A percentile compares a stretch with the other conserved stretches of the same genome.
phyloP scores from a whole-genome alignment of 1,284 basidiomycete species.

The Gastroboletus turbinatus region DNA sequence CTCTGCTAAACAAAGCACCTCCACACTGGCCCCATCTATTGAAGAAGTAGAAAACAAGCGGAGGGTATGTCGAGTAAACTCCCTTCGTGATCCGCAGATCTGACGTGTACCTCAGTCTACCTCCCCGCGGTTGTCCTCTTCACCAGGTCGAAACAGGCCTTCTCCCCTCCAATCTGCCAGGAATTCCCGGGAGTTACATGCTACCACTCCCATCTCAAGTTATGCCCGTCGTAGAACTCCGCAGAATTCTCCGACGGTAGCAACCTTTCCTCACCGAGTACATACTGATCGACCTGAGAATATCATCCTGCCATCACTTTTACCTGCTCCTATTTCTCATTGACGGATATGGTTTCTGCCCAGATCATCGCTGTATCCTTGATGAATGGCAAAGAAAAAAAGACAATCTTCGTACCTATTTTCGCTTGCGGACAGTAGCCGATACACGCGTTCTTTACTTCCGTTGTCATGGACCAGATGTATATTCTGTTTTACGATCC shows the following conservation, averaged over 20 bases:
- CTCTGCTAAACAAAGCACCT: slow-evolving; percentile 25
- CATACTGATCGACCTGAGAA: slow-evolving; percentile 36
- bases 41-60: slow-evolving; percentile 29
- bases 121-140: slow-evolving; percentile 48
- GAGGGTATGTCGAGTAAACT: slow-evolving; percentile 26
- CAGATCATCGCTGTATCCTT: background rate
- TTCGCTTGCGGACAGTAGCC: background rate
- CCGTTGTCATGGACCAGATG: slow-evolving; percentile 18
- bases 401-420: slow-evolving; percentile 1
- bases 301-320: slow-evolving; percentile 33
- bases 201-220: slow-evolving; percentile 68
- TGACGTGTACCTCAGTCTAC: slow-evolving; percentile 34
- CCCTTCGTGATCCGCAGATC: slow-evolving; percentile 11
- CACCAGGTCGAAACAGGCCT: slow-evolving; percentile 35
- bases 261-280: slow-evolving; percentile 51
- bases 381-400: background rate
- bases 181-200: slow-evolving; percentile 39
- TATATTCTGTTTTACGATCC: slow-evolving; percentile 19
- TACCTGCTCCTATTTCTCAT: slow-evolving; percentile 26
- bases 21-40: slow-evolving; percentile 10
- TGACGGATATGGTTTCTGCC: slow-evolving; percentile 11
- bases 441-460: slow-evolving; percentile 16
- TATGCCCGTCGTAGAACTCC: slow-evolving; percentile 77
- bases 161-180: slow-evolving; percentile 29
- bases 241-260: slow-evolving; percentile 65